phyloP scores from a whole-genome alignment of 768 basidiomycete genomes.

The Lactarius evosmus region DNA sequence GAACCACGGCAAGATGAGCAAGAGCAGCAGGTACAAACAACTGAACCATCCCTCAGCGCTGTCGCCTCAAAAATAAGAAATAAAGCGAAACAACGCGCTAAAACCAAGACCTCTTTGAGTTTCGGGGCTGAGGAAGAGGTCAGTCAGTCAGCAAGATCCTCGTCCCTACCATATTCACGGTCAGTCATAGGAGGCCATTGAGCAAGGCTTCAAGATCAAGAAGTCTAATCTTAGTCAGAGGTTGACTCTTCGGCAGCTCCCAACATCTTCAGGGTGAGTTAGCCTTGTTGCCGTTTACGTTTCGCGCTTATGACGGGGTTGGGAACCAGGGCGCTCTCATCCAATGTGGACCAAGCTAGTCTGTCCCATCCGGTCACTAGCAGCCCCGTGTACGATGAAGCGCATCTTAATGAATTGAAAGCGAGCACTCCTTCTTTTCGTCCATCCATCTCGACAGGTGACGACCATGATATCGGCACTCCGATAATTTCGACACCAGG shows the following conservation, averaged over 20 bases:
- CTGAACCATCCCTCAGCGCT: conserved; percentile 52
- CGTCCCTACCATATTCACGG: neutral
- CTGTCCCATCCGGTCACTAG: conserved; percentile 39
- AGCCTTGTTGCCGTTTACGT: conserved; percentile 2
- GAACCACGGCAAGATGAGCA: conserved; percentile 31
- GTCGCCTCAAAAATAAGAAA: conserved; percentile 68
- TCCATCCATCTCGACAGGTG: conserved; percentile 39
- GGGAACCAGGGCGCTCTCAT: conserved; percentile 1
- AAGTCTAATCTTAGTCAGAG: conserved; percentile 75
- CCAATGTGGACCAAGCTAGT: conserved; percentile 16
- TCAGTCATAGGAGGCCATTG: conserved; percentile 51
- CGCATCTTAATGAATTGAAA: conserved; percentile 73
- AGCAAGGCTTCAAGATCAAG: conserved; percentile 72
- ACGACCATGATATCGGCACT: conserved; percentile 48
- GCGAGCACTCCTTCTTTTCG: conserved; percentile 66
- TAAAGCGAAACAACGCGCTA: conserved; percentile 58
- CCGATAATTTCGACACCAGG: conserved; percentile 41
- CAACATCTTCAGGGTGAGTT: conserved; percentile 36
- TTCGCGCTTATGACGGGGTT: conserved; percentile 6
- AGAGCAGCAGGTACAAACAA: conserved; percentile 24
- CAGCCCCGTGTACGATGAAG: conserved; percentile 65
- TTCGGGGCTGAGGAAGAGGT: conserved; percentile 75
- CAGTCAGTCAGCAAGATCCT: conserved; percentile 36
- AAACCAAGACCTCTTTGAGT: conserved; percentile 66
- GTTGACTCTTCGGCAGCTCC: conserved; percentile 52